phyloP scores from a whole-genome alignment of 2,329 filamentous ascomycete genomes.

The Dryadomyces quercivorus region DNA sequence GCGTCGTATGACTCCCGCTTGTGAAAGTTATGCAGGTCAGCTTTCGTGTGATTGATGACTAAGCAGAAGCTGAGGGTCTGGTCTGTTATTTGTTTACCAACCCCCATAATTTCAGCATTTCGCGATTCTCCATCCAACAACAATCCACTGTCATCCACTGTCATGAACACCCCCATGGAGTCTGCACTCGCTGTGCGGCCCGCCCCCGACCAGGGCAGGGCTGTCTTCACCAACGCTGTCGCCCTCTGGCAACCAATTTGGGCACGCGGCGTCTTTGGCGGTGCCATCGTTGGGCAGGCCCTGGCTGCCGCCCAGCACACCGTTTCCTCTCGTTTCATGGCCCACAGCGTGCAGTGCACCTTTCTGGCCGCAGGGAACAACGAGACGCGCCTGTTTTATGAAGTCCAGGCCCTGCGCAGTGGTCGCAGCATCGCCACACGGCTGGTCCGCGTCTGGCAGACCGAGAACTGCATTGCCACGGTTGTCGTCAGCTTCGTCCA shows the following conservation, averaged over 20 bases:
- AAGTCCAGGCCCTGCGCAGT: constrained; percentile 1
- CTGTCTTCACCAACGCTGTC: neutral
- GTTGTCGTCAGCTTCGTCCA: constrained; percentile 1
- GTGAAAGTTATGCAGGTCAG: neutral
- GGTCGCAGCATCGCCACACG: neutral
- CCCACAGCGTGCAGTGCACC: constrained; percentile 7
- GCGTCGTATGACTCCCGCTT: too few relatives aligned
- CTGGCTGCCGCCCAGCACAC: constrained; percentile 1
- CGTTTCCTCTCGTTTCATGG: neutral
- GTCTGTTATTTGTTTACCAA: neutral
- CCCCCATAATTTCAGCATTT: neutral
- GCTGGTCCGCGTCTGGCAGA: neutral
- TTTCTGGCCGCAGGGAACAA: constrained; percentile 2
- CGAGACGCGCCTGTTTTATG: neutral
- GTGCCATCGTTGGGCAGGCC: constrained; percentile 5
- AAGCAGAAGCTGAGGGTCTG: neutral
- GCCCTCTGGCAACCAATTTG: constrained; percentile 5
- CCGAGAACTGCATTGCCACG: neutral
- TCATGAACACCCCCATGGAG: neutral
- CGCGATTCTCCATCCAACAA: too few relatives aligned
- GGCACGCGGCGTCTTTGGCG: constrained; percentile 7
- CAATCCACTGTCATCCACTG: too few relatives aligned
- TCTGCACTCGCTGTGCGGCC: neutral
- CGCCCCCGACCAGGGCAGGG: neutral
- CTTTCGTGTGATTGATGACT: neutral